Conservation (phyloP, 2,329 filamentous ascomycete species). For the Trichoderma sp. region DNA sequence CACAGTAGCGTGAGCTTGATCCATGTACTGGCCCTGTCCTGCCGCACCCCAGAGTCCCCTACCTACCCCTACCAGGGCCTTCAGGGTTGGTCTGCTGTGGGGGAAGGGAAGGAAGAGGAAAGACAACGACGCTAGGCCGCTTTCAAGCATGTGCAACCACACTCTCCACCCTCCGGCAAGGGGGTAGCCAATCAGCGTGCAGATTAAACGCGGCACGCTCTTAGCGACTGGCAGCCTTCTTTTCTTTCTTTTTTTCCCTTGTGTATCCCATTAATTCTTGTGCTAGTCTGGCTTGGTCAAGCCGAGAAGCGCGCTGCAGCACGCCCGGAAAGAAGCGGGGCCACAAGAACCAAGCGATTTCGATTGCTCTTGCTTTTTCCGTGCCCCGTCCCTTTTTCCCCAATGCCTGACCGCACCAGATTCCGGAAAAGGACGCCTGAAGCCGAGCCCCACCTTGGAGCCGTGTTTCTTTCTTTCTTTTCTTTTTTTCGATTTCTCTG, state of each 20-base stretch:
- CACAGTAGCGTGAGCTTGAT: conserved; percentile 26
- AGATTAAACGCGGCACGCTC: conserved; percentile 27
- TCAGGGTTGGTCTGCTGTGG: conserved; percentile 17
- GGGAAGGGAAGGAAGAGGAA: background rate
- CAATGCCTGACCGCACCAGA: conserved; percentile 2
- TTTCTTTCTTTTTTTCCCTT: background rate
- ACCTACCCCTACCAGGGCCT: conserved; percentile 25
- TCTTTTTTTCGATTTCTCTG: conserved; percentile 3
- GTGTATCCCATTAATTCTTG: no score
- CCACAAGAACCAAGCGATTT: background rate
- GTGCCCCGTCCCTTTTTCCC: background rate
- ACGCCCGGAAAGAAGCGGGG: background rate
- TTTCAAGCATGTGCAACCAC: conserved; percentile 1
- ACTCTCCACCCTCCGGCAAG: background rate
- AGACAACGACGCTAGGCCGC: conserved; percentile 10
- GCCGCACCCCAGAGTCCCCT: conserved; percentile 28
- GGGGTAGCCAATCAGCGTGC: conserved; percentile 13
- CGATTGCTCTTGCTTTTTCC: background rate
- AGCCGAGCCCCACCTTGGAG: conserved; percentile 17
- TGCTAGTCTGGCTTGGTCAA: background rate
- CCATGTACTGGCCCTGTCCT: conserved; percentile 25
- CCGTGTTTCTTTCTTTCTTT: conserved; percentile 3
- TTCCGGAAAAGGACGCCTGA: conserved; percentile 7
- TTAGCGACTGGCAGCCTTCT: conserved; percentile 16
- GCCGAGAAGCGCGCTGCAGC: conserved; percentile 30